Conservation (phyloP, 176 grass and related monocot species). For the Ensete ventricosum region DNA sequence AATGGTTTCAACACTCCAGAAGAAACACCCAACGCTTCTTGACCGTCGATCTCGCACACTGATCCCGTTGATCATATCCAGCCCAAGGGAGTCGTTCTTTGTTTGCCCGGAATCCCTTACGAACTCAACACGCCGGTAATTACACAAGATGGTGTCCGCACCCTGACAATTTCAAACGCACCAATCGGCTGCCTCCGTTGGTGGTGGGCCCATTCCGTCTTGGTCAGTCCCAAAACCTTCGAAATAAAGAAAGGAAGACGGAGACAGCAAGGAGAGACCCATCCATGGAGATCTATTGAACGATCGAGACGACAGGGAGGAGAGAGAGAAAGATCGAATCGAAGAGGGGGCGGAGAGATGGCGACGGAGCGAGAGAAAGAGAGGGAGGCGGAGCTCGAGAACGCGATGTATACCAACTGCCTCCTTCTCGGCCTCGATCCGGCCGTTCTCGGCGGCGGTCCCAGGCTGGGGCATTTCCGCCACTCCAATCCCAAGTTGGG, state of each 20-base stretch:
- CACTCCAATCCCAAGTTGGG: slow-evolving; percentile 95
- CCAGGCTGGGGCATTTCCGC: slow-evolving; percentile 69
- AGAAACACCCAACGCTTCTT: too few relatives aligned
- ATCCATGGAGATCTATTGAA: background rate
- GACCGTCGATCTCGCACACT: too few relatives aligned
- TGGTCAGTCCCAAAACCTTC: background rate
- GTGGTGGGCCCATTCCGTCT: background rate
- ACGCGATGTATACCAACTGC: slow-evolving; percentile 97
- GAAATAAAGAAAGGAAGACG: slow-evolving; percentile 10
- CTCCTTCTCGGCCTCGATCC: slow-evolving; percentile 95
- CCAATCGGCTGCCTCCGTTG: slow-evolving; percentile 5
- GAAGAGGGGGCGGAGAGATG: slow-evolving; percentile 32
- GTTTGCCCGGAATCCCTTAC: background rate
- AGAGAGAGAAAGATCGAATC: background rate
- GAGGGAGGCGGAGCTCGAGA: slow-evolving; percentile 93
- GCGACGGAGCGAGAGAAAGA: slow-evolving; percentile 93
- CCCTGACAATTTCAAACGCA: background rate
- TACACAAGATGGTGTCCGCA: background rate
- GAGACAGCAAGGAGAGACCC: slow-evolving; percentile 9
- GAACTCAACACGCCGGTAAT: background rate
- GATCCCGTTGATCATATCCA: too few relatives aligned
- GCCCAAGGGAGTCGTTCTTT: background rate
- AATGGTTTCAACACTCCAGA: too few relatives aligned
- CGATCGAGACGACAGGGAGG: background rate
- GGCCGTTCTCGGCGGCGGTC: slow-evolving; percentile 43